phyloP scores from a whole-genome alignment of 768 basidiomycete genomes.

The Pleurotus djamor region DNA sequence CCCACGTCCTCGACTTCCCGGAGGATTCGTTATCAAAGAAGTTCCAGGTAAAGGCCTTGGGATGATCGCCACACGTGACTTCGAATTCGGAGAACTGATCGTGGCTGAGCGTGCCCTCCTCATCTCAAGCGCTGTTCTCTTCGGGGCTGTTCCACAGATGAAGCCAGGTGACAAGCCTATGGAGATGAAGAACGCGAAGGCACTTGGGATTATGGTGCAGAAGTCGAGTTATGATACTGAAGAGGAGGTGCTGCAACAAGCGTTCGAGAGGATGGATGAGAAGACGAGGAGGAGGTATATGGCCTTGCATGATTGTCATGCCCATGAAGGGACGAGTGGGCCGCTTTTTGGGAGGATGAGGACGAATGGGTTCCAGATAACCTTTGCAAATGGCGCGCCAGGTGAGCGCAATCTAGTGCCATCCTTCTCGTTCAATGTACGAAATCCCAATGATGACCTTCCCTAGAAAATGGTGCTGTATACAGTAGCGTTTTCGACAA shows the following conservation, averaged over 20 bases:
- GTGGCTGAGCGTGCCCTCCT: too few relatives aligned
- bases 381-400: background rate
- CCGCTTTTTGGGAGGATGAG: slow-evolving; percentile 22
- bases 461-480: too few relatives aligned
- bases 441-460: too few relatives aligned
- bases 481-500: slow-evolving; percentile 15
- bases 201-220: too few relatives aligned
- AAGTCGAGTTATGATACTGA: too few relatives aligned
- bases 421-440: too few relatives aligned
- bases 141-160: too few relatives aligned
- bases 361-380: slow-evolving; percentile 22
- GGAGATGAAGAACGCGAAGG: too few relatives aligned
- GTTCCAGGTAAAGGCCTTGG: background rate
- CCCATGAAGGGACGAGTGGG: slow-evolving; percentile 15
- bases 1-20: background rate
- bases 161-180: too few relatives aligned
- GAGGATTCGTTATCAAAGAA: background rate
- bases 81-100: slow-evolving; percentile 8
- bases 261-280: slow-evolving; percentile 17
- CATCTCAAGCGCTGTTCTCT: too few relatives aligned
- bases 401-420: too few relatives aligned
- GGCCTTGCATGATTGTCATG: slow-evolving; percentile 21
- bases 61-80: slow-evolving; percentile 3
- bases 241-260: too few relatives aligned
- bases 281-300: slow-evolving; percentile 18